These are phyloP conservation scores for Wickerhamiella dianesei DNA, from an alignment of 805 yeast species.

Conservation along the genomic window DNA sequence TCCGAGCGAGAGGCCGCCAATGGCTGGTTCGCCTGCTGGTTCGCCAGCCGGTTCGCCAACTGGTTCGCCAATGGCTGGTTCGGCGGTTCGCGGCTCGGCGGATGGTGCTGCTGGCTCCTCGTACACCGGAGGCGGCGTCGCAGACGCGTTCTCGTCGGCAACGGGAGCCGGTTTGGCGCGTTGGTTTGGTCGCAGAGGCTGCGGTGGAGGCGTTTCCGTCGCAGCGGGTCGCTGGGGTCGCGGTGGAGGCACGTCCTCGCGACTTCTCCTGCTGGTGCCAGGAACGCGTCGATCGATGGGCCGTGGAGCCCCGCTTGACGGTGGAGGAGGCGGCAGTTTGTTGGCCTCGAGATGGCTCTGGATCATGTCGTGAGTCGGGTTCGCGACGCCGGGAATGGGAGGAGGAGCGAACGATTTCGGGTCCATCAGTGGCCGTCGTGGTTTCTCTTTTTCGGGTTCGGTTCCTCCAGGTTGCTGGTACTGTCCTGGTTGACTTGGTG, in stretches of 20 bases:
- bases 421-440: conserved; percentile 15
- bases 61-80: too few species aligned
- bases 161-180: too few species aligned
- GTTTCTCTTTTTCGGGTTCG: neutral
- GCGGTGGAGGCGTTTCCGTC: neutral
- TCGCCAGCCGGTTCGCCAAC: too few species aligned
- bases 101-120: too few species aligned
- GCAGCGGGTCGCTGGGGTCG: conserved; percentile 1
- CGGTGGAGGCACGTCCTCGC: neutral
- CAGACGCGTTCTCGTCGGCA: too few species aligned
- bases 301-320: conserved; percentile 1
- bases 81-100: too few species aligned
- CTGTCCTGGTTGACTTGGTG: too few species aligned
- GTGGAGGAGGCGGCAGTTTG: conserved; percentile 6
- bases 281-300: conserved; percentile 17
- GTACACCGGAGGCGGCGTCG: too few species aligned
- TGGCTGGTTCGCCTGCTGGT: neutral
- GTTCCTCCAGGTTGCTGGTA: too few species aligned
- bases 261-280: neutral
- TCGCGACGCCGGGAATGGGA: conserved; percentile 9
- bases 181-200: too few species aligned
- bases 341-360: conserved; percentile 1
- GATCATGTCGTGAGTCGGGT: conserved; percentile 6
- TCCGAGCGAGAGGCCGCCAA: too few species aligned
- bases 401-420: conserved; percentile 21